Evolutionary conservation across 169 alveolate species (phyloP).

Genomic region (Plasmodium cynomolgi): DNA sequence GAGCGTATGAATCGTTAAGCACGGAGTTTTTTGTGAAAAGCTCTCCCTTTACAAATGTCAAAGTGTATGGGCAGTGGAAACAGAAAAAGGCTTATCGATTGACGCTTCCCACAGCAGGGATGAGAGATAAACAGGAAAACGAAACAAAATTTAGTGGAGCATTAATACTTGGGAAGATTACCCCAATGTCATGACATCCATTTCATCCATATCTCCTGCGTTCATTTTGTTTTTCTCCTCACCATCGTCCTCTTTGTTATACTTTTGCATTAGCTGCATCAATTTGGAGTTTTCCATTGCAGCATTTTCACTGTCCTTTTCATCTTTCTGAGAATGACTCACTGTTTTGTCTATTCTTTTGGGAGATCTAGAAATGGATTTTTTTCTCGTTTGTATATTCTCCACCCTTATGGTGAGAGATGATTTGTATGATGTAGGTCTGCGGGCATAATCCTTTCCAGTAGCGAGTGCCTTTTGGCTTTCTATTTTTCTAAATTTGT

Average conservation of each 20-base stretch:
- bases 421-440: conserved; percentile 84
- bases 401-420: conserved; percentile 82
- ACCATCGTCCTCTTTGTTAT: conserved; percentile 35
- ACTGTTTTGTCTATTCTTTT: conserved; percentile 53
- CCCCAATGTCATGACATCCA: conserved; percentile 68
- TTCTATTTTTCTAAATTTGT: conserved; percentile 80
- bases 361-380: conserved; percentile 25
- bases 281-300: conserved; percentile 34
- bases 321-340: conserved; percentile 9
- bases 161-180: background rate
- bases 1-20: background rate
- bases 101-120: background rate
- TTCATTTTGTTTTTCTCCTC: conserved; percentile 4
- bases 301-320: conserved; percentile 20
- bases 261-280: conserved; percentile 36
- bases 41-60: background rate
- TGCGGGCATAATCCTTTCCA: conserved; percentile 84
- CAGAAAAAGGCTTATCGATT: background rate
- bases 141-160: background rate
- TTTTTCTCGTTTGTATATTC: conserved; percentile 57
- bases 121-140: background rate
- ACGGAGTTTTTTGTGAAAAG: background rate
- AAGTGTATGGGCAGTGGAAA: background rate
- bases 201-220: conserved; percentile 26
- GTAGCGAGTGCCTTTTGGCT: conserved; percentile 83